These are phyloP conservation scores for Fusarium continuum DNA, from an alignment of 2,329 filamentous ascomycete genomes.

Conservation along the genomic window DNA sequence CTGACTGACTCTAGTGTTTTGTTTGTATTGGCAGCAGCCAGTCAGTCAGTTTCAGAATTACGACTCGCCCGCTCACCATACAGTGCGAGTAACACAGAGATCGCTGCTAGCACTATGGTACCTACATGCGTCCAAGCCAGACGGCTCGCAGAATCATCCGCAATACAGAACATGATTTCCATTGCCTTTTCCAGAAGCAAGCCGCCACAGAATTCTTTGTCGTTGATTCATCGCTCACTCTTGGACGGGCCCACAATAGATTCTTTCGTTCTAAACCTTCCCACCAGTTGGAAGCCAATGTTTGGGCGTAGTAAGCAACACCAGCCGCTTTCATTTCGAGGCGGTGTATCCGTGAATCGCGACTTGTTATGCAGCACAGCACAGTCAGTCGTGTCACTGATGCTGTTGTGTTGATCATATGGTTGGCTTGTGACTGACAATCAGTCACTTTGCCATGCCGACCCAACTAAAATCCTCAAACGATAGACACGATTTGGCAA, in stretches of 20 bases:
- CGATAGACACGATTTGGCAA: conserved; percentile 31
- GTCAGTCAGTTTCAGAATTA: conserved; percentile 2
- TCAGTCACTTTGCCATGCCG: conserved; percentile 34
- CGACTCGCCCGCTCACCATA: conserved; percentile 13
- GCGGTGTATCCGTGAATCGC: conserved; percentile 30
- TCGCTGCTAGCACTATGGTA: conserved; percentile 15
- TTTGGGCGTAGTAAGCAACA: conserved; percentile 22
- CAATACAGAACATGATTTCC: conserved; percentile 2
- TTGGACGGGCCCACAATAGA: conserved; percentile 19
- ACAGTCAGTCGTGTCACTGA: not conserved
- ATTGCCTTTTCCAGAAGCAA: conserved; percentile 33
- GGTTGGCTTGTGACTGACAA: conserved; percentile 35
- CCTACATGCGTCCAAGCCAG: conserved; percentile 18
- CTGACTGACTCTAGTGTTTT: too few species aligned
- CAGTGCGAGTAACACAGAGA: not conserved
- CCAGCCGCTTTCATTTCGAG: conserved; percentile 28
- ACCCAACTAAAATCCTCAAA: conserved; percentile 23
- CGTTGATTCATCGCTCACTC: conserved; percentile 26
- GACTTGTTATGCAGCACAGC: not conserved
- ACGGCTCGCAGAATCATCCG: conserved; percentile 10
- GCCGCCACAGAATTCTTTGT: conserved; percentile 30
- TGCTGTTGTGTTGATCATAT: conserved; percentile 23
- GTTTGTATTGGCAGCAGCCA: too few species aligned
- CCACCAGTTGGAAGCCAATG: conserved; percentile 18
- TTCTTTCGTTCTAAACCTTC: conserved; percentile 8